Base-by-base conservation (phyloP, 176 grass and related monocot species). In the Typha latifolia region DNA sequence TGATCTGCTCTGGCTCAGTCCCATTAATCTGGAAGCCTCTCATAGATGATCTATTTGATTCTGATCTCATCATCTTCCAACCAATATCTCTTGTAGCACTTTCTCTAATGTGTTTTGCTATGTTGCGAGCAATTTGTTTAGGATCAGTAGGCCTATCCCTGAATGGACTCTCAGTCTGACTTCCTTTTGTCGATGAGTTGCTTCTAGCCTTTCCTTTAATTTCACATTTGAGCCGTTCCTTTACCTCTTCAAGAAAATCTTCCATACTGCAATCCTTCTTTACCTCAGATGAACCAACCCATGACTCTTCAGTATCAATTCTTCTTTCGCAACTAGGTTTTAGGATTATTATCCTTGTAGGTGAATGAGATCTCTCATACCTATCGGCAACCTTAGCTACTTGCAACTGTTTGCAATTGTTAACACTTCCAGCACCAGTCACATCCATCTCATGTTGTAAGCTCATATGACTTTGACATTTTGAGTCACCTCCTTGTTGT, bases 201-300 rank as follows among this genome's bases (percentile, higher is more conserved):
- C 49, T 56, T 18, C 11, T 27, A 50, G 21, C 16, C 56, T 85
- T 83, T 16, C 51, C 67, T 18, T 87, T 62, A 1, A 82, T 69
- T 65, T 86, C 72, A 43, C 13, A 71, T 31, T 70, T 70, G 9
- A 97, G 68, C 67, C 73, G 80, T 51, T 69, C 34, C 66, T 84
- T 96, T 14, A 96, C 88, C 78, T 91, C 85, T 24, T 80, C 66
- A 64, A 96, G 77, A 62, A 96, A 82, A 29, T 73, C 51, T 29
- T 74, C 73, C 75, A 86, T 89, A 68, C 12, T 64, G 12, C 21
- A 73, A 10, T 87, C 91, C 77, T 61, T 65, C 3, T 66, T 61
- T 67, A 73, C 69, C 74, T 72, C 75, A 1, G 77, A 78, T 5
- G 73, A 74, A 12, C 67, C 76, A 34, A 75, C 34, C n/a, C 49